A percentile compares a stretch with the other conserved stretches of the same genome.
phyloP scores from a whole-genome alignment of 2,329 filamentous ascomycete genomes.

The Aureobasidium sp. region DNA sequence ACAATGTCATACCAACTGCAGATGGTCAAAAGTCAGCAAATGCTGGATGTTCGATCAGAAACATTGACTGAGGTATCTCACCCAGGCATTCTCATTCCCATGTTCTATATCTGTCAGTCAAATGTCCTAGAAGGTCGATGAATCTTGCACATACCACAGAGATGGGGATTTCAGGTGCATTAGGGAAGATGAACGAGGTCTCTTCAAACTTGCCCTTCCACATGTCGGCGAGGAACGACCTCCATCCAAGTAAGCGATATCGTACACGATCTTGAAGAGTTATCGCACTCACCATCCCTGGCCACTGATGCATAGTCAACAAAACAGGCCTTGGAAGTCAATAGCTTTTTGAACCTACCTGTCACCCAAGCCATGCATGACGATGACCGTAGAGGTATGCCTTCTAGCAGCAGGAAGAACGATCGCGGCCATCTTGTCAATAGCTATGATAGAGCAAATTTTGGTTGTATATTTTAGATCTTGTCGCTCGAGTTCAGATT shows the following conservation, averaged over 20 bases:
- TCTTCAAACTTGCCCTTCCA: slow-evolving; percentile 79
- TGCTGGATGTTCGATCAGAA: background rate
- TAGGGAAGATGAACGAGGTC: slow-evolving; percentile 88
- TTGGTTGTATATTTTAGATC: background rate
- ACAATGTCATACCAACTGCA: slow-evolving; percentile 70
- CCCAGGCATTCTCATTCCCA: slow-evolving; percentile 10
- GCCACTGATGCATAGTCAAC: slow-evolving; percentile 34
- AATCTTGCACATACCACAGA: slow-evolving; percentile 53
- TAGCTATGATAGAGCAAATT: background rate
- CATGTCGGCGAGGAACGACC: slow-evolving; percentile 73
- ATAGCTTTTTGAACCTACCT: slow-evolving; percentile 31
- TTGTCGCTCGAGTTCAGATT: background rate
- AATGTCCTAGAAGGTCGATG: background rate
- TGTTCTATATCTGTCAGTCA: background rate
- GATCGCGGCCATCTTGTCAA: slow-evolving; percentile 38
- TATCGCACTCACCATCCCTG: slow-evolving; percentile 54
- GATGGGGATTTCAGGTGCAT: slow-evolving; percentile 79
- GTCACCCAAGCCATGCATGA: slow-evolving; percentile 87
- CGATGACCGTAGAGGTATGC: slow-evolving; percentile 92
- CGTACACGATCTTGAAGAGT: background rate
- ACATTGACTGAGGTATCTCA: background rate
- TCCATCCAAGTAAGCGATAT: slow-evolving; percentile 22
- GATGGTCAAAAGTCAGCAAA: background rate
- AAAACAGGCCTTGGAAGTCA: background rate
- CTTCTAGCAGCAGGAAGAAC: slow-evolving; percentile 69